phyloP scores from a whole-genome alignment of 2,329 filamentous ascomycete species.

The Claviceps sp. region DNA sequence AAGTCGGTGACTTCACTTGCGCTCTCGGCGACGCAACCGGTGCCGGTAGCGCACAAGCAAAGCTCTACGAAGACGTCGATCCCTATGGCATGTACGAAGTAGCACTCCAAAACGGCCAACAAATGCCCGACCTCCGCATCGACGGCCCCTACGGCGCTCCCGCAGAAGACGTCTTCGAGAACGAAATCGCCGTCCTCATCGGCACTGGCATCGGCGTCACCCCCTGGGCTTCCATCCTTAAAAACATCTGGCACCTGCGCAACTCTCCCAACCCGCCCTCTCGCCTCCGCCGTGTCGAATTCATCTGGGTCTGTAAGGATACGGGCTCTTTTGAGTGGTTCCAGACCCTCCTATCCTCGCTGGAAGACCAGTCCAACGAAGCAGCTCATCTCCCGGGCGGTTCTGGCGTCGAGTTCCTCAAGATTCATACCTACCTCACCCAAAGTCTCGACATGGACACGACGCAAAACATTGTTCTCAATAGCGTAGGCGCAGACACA shows the following conservation, averaged over 20 bases:
- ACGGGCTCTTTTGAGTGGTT: slow-evolving; percentile 98
- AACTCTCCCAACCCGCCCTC: slow-evolving; percentile 78
- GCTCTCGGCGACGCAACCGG: slow-evolving; percentile 93
- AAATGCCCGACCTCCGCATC: slow-evolving; percentile 80
- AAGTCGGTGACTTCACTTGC: slow-evolving; percentile 91
- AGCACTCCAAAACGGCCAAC: slow-evolving; percentile 80
- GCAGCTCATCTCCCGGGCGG: slow-evolving; percentile 54
- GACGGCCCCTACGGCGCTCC: slow-evolving; percentile 95
- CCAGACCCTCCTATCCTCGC: slow-evolving; percentile 79
- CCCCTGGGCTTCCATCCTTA: slow-evolving; percentile 76
- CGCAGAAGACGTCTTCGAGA: slow-evolving; percentile 92
- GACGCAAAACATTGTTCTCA: slow-evolving; percentile 91
- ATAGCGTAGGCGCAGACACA: slow-evolving; percentile 75
- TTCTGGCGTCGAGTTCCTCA: slow-evolving; percentile 70
- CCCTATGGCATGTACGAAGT: slow-evolving; percentile 97
- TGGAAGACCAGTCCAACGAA: slow-evolving; percentile 72
- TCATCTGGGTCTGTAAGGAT: slow-evolving; percentile 97
- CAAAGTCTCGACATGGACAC: slow-evolving; percentile 87
- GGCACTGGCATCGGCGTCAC: slow-evolving; percentile 81
- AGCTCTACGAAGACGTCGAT: slow-evolving; percentile 82
- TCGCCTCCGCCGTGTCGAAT: slow-evolving; percentile 86
- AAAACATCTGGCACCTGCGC: slow-evolving; percentile 97
- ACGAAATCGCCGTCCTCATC: slow-evolving; percentile 76
- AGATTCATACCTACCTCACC: slow-evolving; percentile 96
- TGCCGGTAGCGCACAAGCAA: slow-evolving; percentile 73